phyloP scores from a whole-genome alignment of 2,329 filamentous ascomycete species.

The Penicillium sp. region DNA sequence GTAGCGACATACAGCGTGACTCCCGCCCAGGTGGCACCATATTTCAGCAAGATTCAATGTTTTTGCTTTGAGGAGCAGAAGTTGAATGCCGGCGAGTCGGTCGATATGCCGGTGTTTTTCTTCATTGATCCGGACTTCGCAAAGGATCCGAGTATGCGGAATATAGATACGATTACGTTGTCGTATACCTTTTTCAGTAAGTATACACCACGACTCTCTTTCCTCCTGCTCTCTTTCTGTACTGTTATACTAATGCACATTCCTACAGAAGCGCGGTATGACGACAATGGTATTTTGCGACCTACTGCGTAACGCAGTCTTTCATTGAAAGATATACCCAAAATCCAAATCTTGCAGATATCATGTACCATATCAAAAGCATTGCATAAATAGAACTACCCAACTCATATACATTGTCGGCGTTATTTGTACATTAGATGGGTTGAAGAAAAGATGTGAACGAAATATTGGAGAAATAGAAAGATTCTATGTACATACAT shows the following conservation, averaged over 20 bases:
- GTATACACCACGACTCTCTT: conserved; percentile 27
- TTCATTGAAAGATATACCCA: conserved; percentile 12
- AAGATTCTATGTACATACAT: neutral
- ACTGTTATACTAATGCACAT: neutral
- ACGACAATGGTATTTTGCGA: conserved; percentile 69
- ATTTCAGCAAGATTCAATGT: conserved; percentile 99
- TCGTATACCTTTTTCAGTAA: conserved; percentile 98
- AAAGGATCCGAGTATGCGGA: conserved; percentile 87
- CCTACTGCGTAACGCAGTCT: conserved; percentile 43
- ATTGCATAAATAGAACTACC: conserved; percentile 5
- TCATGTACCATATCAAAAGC: neutral
- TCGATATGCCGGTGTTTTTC: conserved; percentile 99
- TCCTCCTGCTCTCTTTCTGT: neutral
- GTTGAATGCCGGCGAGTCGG: conserved; percentile 88
- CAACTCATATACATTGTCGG: conserved; percentile 10
- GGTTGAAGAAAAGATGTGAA: neutral
- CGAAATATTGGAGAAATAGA: neutral
- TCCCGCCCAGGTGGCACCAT: conserved; percentile 89
- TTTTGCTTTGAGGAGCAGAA: conserved; percentile 99
- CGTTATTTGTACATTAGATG: conserved; percentile 8
- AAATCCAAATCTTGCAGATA: neutral
- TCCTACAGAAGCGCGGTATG: conserved; percentile 72
- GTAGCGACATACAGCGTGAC: conserved; percentile 98
- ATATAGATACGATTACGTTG: conserved; percentile 89
- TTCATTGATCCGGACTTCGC: conserved; percentile 96